Conservation (phyloP, 331 rosid genomes). For the Quercus lobata region DNA sequence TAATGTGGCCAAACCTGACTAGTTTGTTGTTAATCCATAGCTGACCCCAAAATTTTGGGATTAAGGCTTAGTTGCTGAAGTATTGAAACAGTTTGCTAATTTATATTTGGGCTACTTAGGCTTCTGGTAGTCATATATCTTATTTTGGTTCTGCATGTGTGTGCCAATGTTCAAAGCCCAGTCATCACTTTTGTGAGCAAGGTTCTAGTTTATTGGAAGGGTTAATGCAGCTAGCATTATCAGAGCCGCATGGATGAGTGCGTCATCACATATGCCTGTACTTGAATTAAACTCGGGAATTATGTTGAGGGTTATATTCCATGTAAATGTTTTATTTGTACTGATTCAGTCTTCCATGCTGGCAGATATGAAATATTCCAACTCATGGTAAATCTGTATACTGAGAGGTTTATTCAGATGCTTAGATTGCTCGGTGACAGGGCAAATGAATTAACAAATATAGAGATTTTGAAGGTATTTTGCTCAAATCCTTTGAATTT, state of each 20-base stretch:
- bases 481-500: slow-evolving; percentile 17
- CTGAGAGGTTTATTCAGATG: slow-evolving; percentile 97
- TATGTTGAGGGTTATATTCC: slow-evolving; percentile 1
- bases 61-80: too few species aligned
- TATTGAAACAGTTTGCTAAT: not conserved
- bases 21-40: too few species aligned
- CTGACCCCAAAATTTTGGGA: too few species aligned
- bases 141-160: not conserved
- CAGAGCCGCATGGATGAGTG: not conserved
- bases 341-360: slow-evolving; percentile 29
- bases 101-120: not conserved
- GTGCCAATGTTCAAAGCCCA: not conserved
- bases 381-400: slow-evolving; percentile 91
- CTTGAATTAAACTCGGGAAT: slow-evolving; percentile 4
- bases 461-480: slow-evolving; percentile 91
- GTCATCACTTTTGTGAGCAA: too few species aligned
- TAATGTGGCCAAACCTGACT: too few species aligned
- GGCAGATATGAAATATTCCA: slow-evolving; percentile 97
- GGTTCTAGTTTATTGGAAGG: not conserved
- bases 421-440: slow-evolving; percentile 94
- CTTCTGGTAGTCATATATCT: not conserved
- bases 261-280: not conserved
- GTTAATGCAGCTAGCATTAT: not conserved
- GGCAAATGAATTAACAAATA: slow-evolving; percentile 79
- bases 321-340: slow-evolving; percentile 5